These are phyloP conservation scores for Erodium moschatum DNA, from an alignment of 441 rosid genomes.

Conservation along the genomic window DNA sequence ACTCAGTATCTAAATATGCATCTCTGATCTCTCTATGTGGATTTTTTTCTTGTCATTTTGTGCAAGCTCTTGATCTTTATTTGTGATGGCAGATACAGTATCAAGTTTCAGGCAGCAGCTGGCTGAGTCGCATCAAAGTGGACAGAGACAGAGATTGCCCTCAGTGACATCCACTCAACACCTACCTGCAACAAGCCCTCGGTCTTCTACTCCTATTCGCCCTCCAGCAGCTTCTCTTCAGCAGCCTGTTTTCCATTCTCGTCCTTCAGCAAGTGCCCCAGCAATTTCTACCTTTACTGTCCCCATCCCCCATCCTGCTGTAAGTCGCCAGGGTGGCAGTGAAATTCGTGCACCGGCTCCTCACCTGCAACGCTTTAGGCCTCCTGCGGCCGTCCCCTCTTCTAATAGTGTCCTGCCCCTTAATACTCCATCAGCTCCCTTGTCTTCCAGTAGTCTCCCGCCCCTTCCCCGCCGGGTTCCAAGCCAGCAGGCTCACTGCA, in stretches of 20 bases:
- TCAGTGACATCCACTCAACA: too few relatives aligned
- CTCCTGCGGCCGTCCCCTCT: constrained; percentile 23
- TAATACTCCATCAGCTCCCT: neutral
- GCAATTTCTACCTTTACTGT: constrained; percentile 43
- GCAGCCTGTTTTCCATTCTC: constrained; percentile 23
- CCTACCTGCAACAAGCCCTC: too few relatives aligned
- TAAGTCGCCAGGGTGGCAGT: constrained; percentile 36
- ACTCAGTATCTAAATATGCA: neutral
- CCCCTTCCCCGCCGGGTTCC: neutral
- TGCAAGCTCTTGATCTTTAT: constrained; percentile 13
- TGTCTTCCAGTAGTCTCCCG: neutral
- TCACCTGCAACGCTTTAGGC: constrained; percentile 48
- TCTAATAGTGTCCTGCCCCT: neutral
- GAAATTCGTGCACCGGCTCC: constrained; percentile 52
- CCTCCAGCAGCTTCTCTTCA: constrained; percentile 12
- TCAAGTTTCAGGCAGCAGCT: constrained; percentile 36
- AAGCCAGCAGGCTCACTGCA: neutral
- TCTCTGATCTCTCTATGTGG: neutral
- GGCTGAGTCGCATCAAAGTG: neutral
- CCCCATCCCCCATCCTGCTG: constrained; percentile 29
- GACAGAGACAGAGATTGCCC: constrained; percentile 20
- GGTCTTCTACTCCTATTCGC: too few relatives aligned
- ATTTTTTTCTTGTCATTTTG: neutral
- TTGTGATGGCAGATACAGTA: constrained; percentile 35
- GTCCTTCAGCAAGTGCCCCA: constrained; percentile 27